phyloP scores from a whole-genome alignment of 768 basidiomycete species.

The Amylocystis lapponica region DNA sequence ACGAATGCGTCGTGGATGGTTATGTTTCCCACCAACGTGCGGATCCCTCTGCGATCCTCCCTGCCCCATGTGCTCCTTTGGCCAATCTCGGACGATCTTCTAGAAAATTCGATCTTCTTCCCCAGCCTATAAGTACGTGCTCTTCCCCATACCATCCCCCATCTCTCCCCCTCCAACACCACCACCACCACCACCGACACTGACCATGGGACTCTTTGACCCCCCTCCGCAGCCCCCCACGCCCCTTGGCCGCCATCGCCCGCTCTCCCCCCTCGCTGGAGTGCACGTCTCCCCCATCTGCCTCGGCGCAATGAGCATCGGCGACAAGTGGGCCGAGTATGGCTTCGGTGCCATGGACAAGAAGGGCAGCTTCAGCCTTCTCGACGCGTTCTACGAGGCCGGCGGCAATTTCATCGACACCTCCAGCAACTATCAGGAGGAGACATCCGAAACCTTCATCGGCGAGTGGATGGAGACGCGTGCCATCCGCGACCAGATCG shows the following conservation, averaged over 20 bases:
- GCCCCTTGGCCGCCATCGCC: conserved; percentile 31
- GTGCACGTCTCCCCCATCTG: conserved; percentile 44
- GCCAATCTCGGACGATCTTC: too few species aligned
- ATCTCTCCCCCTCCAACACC: conserved; percentile 28
- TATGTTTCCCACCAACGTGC: too few species aligned
- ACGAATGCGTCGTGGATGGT: too few species aligned
- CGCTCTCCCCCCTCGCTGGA: conserved; percentile 34
- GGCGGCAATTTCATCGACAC: conserved; percentile 50
- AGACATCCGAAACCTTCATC: conserved; percentile 46
- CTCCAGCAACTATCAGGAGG: conserved; percentile 47
- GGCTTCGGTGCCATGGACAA: conserved; percentile 41
- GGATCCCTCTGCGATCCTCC: too few species aligned
- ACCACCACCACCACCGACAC: conserved; percentile 1
- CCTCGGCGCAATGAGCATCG: conserved; percentile 45
- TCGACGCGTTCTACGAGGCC: conserved; percentile 39
- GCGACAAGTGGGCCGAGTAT: conserved; percentile 34
- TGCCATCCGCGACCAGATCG: conserved; percentile 40
- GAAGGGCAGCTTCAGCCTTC: conserved; percentile 35
- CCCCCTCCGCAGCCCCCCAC: conserved; percentile 14
- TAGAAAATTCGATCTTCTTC: too few species aligned
- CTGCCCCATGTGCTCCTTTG: too few species aligned
- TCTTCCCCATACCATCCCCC: too few species aligned
- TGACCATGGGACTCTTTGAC: not conserved
- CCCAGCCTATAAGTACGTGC: too few species aligned
- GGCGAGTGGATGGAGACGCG: conserved; percentile 46